Evolutionary conservation across 2,329 filamentous ascomycete species (phyloP).

Genomic region (Lecanicillium sp.): DNA sequence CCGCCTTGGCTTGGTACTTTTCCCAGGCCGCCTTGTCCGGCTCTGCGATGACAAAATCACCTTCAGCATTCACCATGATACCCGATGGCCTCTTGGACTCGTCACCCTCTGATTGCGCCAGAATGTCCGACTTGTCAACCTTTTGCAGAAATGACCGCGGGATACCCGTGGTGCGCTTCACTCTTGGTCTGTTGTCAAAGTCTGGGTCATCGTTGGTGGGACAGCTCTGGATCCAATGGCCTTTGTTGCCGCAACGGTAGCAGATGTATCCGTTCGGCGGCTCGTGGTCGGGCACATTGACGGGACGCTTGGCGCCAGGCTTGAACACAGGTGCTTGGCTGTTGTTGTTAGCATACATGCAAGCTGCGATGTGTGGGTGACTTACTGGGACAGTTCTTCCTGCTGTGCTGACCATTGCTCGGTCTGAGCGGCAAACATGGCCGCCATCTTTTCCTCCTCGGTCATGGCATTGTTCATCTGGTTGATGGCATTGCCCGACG

Average conservation of each 20-base stretch:
- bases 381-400: conserved; percentile 80
- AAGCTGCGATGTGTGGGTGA: conserved; percentile 22
- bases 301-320: conserved; percentile 56
- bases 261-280: conserved; percentile 93
- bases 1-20: conserved; percentile 82
- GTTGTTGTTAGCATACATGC: conserved; percentile 26
- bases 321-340: conserved; percentile 60
- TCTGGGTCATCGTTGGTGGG: conserved; percentile 98
- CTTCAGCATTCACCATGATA: conserved; percentile 96
- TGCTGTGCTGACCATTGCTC: conserved; percentile 92
- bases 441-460: conserved; percentile 88
- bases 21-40: conserved; percentile 96
- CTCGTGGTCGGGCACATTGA: conserved; percentile 83
- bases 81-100: conserved; percentile 83
- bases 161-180: conserved; percentile 95
- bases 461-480: conserved; percentile 76
- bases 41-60: conserved; percentile 94
- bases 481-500: conserved; percentile 50
- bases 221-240: conserved; percentile 98
- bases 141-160: conserved; percentile 93
- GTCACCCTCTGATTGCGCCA: conserved; percentile 66
- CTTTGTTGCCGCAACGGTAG: conserved; percentile 93
- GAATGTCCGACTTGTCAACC: conserved; percentile 79
- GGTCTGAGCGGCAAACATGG: conserved; percentile 84
- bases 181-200: conserved; percentile 85